These are phyloP conservation scores for Daldinia childiae DNA, from an alignment of 495 filamentous ascomycete species.

Conservation along the genomic window DNA sequence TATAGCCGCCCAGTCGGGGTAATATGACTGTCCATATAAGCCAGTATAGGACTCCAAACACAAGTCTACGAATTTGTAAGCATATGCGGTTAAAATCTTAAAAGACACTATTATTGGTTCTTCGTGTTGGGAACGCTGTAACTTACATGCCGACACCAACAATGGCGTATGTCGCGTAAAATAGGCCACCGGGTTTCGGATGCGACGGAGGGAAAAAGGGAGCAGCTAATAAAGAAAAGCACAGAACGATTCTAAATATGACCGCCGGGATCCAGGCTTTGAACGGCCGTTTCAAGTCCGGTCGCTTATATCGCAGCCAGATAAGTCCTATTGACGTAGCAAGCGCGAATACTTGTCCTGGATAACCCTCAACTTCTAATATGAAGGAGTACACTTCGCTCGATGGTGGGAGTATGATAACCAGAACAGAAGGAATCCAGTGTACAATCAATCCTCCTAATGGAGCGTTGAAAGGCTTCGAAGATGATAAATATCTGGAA, in stretches of 20 bases:
- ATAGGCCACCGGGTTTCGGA: slow-evolving; percentile 66
- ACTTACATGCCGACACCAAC: slow-evolving; percentile 76
- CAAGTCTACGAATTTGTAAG: slow-evolving; percentile 59
- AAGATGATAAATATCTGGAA: slow-evolving; percentile 67
- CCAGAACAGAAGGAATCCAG: slow-evolving; percentile 71
- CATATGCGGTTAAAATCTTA: slow-evolving; percentile 53
- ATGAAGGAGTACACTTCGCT: slow-evolving; percentile 79
- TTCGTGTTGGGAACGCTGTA: background rate
- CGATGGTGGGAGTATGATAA: slow-evolving; percentile 70
- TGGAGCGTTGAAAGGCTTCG: slow-evolving; percentile 72
- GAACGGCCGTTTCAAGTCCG: slow-evolving; percentile 72
- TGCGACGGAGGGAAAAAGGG: slow-evolving; percentile 64
- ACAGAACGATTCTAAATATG: slow-evolving; percentile 56
- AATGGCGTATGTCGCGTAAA: slow-evolving; percentile 77
- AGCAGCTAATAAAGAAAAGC: slow-evolving; percentile 60
- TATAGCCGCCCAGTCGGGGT: slow-evolving; percentile 67
- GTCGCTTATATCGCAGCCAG: slow-evolving; percentile 67
- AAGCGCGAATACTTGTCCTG: slow-evolving; percentile 67
- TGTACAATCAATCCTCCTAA: slow-evolving; percentile 73
- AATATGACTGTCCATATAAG: slow-evolving; percentile 73
- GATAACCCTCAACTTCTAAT: slow-evolving; percentile 76
- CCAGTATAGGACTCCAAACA: slow-evolving; percentile 74
- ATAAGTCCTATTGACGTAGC: slow-evolving; percentile 69
- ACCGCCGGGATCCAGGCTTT: slow-evolving; percentile 70
- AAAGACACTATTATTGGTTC: background rate